These are phyloP conservation scores for Centaurea solstitialis DNA, from an alignment of 129 eudicot species.

Conservation along the genomic window DNA sequence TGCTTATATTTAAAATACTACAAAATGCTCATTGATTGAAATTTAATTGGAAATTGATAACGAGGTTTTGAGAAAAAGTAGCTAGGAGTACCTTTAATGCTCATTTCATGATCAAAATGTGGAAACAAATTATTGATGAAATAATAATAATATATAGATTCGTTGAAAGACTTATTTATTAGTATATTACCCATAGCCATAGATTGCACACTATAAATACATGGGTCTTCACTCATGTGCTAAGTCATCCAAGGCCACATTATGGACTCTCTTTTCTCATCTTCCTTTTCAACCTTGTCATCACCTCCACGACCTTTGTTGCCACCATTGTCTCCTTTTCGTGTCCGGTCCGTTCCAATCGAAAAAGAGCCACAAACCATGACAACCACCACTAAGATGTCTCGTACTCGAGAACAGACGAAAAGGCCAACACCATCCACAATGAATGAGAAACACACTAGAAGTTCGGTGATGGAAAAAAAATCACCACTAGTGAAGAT, in stretches of 20 bases:
- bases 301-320: neutral
- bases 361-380: neutral
- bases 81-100: too few relatives aligned
- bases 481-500: neutral
- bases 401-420: neutral
- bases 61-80: too few relatives aligned
- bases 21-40: too few relatives aligned
- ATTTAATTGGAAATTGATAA: too few relatives aligned
- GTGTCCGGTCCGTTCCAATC: neutral
- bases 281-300: neutral
- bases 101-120: too few relatives aligned
- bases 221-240: neutral
- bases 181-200: too few relatives aligned
- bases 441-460: neutral
- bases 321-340: neutral
- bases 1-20: too few relatives aligned
- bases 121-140: too few relatives aligned
- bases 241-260: neutral
- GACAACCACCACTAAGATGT: neutral
- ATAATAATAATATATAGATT: too few relatives aligned
- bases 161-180: too few relatives aligned
- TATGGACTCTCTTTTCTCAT: neutral
- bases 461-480: neutral
- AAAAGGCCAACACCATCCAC: neutral
- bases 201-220: neutral